Evolutionary conservation across 768 basidiomycete genomes (phyloP), one percentile per base, ranked within the genome.

Genomic region (Rhodosporidiobolus odoratus): DNA sequence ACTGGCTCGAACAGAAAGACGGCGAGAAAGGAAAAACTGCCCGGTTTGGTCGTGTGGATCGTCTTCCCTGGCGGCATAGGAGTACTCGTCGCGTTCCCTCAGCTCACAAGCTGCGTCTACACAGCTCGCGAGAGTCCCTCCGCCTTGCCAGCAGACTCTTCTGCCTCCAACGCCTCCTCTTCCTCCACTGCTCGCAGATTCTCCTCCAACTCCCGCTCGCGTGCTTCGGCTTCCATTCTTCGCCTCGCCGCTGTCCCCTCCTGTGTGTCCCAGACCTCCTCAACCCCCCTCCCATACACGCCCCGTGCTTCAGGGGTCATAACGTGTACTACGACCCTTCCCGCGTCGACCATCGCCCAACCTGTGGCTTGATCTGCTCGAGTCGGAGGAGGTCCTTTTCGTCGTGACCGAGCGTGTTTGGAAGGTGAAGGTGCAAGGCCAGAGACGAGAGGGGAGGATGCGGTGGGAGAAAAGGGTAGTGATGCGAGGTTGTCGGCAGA

Each of bases 301-400:
- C 32, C 56, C 40, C 76, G 37, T 37, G 66, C 76, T 23, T 71
- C 65, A 12, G 12, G 38, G 38, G 76, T 75, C 72, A 75, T 71
- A 30, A 75, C 65, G 54, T 76, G 76, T 27, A 76, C 71, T 43
- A 76, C 69, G 23, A 74, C 61, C n/a, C 57, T 57, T 4, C 73
- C 72, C 4, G 71, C 71, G 37, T 76, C 76, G 34, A 76, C 57
- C 45, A 76, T 35, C 15, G 68, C 71, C 76, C 76, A 76, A 13
- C 75, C 66, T 1, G 58, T 71, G 21, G 68, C 66, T 48, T 69
- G 59, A 56, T 75, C 71, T 48, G 67, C 54, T 27, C 62, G 47
- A 19, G 61, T 59, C 19, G 48, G 60, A 16, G 41, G 53, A 3
- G 62, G 71, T 4, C 58, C 57, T 2, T 32, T 10, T 10, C 60